Conservation (phyloP, 345 rosid genomes). For the Theobroma cacao region DNA sequence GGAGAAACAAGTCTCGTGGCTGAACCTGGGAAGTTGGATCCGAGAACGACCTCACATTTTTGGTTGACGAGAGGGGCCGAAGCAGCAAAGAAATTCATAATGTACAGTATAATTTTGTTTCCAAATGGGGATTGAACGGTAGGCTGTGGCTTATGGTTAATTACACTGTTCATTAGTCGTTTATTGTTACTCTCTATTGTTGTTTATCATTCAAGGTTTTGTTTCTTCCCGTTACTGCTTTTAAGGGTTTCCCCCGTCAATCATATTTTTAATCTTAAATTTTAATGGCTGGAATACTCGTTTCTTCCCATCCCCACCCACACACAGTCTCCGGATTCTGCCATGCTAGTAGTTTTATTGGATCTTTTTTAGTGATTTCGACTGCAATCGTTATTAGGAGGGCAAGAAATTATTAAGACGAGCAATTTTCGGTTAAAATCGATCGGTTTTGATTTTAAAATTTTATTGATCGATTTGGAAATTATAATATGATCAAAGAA, state of each 20-base stretch:
- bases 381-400: too few species aligned
- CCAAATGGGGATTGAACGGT: slow-evolving; percentile 27
- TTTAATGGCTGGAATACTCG: not conserved
- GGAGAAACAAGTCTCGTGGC: slow-evolving; percentile 7
- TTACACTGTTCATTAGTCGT: slow-evolving; percentile 26
- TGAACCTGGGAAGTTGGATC: slow-evolving; percentile 20
- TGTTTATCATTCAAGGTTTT: slow-evolving; percentile 38
- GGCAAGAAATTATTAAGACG: too few species aligned
- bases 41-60: slow-evolving; percentile 14
- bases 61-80: slow-evolving; percentile 21
- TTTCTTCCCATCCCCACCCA: too few species aligned
- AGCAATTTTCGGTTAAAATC: too few species aligned
- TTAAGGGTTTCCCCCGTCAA: slow-evolving; percentile 10
- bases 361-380: too few species aligned
- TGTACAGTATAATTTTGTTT: slow-evolving; percentile 57
- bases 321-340: too few species aligned
- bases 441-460: too few species aligned
- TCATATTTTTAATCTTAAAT: slow-evolving; percentile 14
- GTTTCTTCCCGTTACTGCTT: slow-evolving; percentile 17
- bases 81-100: slow-evolving; percentile 21
- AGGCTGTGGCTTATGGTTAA: slow-evolving; percentile 38
- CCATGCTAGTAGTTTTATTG: too few species aligned
- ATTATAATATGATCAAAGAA: too few species aligned
- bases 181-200: slow-evolving; percentile 17
- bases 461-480: too few species aligned